These are phyloP conservation scores for Nicotiana undulata DNA, from an alignment of 257 asterid genomes.

Conservation along the genomic window DNA sequence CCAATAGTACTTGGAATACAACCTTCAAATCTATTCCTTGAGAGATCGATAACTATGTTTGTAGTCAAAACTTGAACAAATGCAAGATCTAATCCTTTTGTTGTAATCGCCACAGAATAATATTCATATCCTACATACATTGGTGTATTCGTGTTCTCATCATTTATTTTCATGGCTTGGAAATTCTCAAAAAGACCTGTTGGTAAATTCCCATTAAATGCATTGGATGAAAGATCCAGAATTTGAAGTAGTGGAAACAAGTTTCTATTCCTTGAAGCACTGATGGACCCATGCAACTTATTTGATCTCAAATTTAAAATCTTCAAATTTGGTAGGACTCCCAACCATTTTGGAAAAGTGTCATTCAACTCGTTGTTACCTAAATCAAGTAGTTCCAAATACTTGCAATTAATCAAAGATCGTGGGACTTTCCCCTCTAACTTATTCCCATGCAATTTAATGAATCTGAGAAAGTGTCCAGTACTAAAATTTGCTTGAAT, in stretches of 20 bases:
- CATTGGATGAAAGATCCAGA: constrained; percentile 3
- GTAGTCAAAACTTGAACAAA: background rate
- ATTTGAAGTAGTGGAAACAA: background rate
- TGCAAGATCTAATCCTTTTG: background rate
- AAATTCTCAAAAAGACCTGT: background rate
- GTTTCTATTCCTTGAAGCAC: background rate
- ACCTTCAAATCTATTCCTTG: background rate
- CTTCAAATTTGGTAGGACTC: background rate
- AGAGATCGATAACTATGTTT: background rate
- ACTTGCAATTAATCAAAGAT: background rate
- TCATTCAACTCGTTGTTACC: background rate
- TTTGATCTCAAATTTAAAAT: background rate
- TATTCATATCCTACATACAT: no score
- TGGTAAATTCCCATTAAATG: background rate
- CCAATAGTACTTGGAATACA: background rate
- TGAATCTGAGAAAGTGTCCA: background rate
- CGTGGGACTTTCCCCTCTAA: background rate
- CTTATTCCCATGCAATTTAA: background rate
- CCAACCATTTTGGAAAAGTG: constrained; percentile 7
- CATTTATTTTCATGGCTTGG: background rate
- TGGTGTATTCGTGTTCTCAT: background rate
- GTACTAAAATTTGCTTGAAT: background rate
- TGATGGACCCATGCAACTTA: background rate
- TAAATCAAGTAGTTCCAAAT: background rate
- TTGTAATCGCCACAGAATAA: background rate